Evolutionary conservation across 106 monocot species (phyloP).

Genomic region (Ottelia alismoides): DNA sequence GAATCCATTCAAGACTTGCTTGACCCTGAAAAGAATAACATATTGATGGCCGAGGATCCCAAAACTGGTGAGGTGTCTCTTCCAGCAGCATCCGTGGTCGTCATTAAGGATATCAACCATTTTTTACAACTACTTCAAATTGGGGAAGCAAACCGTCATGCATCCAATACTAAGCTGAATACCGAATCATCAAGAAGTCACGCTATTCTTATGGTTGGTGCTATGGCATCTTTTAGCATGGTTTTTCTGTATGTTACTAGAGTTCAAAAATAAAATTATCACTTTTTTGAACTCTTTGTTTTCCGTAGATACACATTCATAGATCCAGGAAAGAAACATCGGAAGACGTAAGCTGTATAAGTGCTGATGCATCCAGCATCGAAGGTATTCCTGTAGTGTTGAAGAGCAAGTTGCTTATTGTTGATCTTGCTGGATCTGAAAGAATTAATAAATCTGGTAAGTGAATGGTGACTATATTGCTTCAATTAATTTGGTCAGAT

Average conservation of each 20-base stretch:
- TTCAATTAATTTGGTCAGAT: background rate
- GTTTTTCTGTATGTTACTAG: background rate
- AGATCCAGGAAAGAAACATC: conserved; percentile 30
- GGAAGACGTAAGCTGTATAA: conserved; percentile 15
- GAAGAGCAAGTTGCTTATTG: conserved; percentile 71
- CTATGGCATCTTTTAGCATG: background rate
- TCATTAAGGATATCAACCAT: conserved; percentile 38
- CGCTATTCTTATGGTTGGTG: conserved; percentile 52
- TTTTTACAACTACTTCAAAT: conserved; percentile 49
- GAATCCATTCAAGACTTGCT: conserved; percentile 70
- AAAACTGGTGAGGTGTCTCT: conserved; percentile 57
- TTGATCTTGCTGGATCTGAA: conserved; percentile 87
- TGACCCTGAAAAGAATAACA: conserved; percentile 47
- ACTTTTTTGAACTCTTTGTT: background rate
- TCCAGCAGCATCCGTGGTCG: conserved; percentile 41
- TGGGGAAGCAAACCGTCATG: conserved; percentile 64
- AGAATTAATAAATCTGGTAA: conserved; percentile 79
- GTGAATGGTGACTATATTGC: too few species aligned
- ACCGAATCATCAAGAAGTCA: conserved; percentile 86
- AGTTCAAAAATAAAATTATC: background rate
- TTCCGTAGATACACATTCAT: conserved; percentile 38
- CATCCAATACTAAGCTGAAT: conserved; percentile 69
- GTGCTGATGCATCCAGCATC: conserved; percentile 8
- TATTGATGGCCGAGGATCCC: conserved; percentile 55
- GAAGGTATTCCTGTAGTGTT: conserved; percentile 17